Evolutionary conservation across 768 basidiomycete species (phyloP), one percentile per base, ranked within the genome.

Genomic region (Mycena crocata): DNA sequence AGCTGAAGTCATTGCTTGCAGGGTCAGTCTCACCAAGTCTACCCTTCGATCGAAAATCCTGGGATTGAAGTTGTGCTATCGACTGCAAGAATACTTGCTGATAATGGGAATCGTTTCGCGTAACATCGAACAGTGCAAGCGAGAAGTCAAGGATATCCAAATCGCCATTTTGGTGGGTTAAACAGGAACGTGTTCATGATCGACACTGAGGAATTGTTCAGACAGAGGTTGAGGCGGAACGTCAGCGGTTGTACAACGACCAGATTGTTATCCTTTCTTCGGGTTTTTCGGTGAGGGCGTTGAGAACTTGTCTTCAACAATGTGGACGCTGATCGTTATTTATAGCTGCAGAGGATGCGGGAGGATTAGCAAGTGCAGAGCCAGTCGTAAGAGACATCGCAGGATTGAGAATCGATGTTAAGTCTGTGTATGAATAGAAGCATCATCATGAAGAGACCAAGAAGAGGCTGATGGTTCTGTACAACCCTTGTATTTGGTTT

Each of bases 71-170:
- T 32, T 52, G 34, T 2, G 37, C 35, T 23, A 32, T 23, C 32
- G 39, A 13, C 5, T 19, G 40, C 49, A 45, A 55, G 64, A 65
- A 45, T 60, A 66, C 45, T 37, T 66, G 35, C 30, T 54, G 12
- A 55, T 60, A 17, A 2, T 54, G 42, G 44, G 64, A 21, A n/a
- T 6, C 5, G 26, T 65, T 5, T 54, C 57, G 14, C 14, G 24
- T 2, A 45, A 48, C 1, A 59, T 65, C 34, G 49, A 60, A 19
- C 32, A 23, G 17, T 66, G 50, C 57, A 60, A 30, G 45, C 26
- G 51, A 12, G 57, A 66, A 35, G 51, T 35, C 51, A 66, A 66
- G 44, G 45, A 46, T 17, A 55, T 65, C 26, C 49, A 65, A 31
- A 26, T 54, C 15, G 35, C 40, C 19, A 52, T 59, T 14, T 35